These are phyloP conservation scores for Helicostylum pulchrum DNA, from an alignment of 192 early-diverging fungal species.

Conservation along the genomic window DNA sequence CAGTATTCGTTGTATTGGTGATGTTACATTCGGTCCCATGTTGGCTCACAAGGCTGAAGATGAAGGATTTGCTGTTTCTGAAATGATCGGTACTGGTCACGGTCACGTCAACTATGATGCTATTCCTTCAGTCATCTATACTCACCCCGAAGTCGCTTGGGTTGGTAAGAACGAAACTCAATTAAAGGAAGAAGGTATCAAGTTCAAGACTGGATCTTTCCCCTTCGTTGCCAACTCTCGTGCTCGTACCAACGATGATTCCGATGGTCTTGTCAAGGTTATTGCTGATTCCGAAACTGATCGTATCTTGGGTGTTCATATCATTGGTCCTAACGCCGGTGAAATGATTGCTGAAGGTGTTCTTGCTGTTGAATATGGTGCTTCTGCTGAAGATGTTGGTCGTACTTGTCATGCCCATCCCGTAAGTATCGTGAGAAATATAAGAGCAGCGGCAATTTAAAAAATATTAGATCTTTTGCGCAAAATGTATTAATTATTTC, in stretches of 20 bases:
- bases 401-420: slow-evolving; percentile 97
- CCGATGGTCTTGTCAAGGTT: slow-evolving; percentile 94
- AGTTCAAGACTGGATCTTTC: slow-evolving; percentile 90
- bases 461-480: too few species aligned
- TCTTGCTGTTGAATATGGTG: slow-evolving; percentile 97
- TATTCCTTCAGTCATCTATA: slow-evolving; percentile 98
- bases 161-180: slow-evolving; percentile 95
- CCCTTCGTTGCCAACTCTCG: slow-evolving; percentile 97
- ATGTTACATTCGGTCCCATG: slow-evolving; percentile 96
- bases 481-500: too few species aligned
- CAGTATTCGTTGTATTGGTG: slow-evolving; percentile 93
- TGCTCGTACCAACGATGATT: slow-evolving; percentile 95
- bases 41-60: slow-evolving; percentile 99
- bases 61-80: slow-evolving; percentile 94
- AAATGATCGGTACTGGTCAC: slow-evolving; percentile 86
- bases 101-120: slow-evolving; percentile 99
- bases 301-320: slow-evolving; percentile 95
- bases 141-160: slow-evolving; percentile 98
- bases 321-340: slow-evolving; percentile 97
- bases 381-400: slow-evolving; percentile 94
- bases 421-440: too few species aligned
- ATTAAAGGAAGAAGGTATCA: slow-evolving; percentile 80
- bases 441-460: too few species aligned
- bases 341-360: slow-evolving; percentile 99
- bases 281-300: slow-evolving; percentile 95